These are phyloP conservation scores for Pichia heedii DNA, from an alignment of 805 yeast genomes.

Conservation along the genomic window DNA sequence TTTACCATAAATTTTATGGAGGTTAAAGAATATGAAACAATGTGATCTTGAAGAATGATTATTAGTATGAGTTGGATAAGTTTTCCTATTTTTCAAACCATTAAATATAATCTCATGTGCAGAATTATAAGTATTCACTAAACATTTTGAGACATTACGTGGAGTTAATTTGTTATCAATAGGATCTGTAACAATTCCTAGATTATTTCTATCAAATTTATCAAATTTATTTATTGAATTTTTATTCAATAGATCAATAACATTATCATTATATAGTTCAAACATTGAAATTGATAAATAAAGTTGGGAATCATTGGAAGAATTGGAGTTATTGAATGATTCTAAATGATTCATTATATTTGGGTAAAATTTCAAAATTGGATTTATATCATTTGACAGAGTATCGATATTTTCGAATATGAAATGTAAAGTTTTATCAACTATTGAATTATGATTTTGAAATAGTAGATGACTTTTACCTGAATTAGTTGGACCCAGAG, in stretches of 20 bases:
- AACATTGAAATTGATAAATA: constrained; percentile 39
- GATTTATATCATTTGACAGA: constrained; percentile 1
- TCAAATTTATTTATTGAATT: constrained; percentile 1
- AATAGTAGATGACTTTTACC: constrained; percentile 38
- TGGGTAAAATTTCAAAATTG: constrained; percentile 8
- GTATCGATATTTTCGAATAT: constrained; percentile 16
- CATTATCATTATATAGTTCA: constrained; percentile 42
- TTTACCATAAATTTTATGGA: constrained; percentile 15
- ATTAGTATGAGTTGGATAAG: constrained; percentile 37
- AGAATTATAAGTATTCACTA: constrained; percentile 29
- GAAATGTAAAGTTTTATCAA: constrained; percentile 14
- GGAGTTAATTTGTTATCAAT: constrained; percentile 38
- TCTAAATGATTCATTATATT: neutral
- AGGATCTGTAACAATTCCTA: constrained; percentile 35
- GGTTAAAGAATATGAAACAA: constrained; percentile 34
- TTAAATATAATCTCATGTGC: constrained; percentile 31
- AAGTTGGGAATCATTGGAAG: neutral
- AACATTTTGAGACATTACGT: constrained; percentile 31
- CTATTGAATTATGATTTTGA: constrained; percentile 20
- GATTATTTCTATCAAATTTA: constrained; percentile 19
- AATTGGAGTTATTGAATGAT: neutral
- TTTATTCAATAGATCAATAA: constrained; percentile 28
- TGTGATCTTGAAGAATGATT: constrained; percentile 42
- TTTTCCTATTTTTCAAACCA: constrained; percentile 31
- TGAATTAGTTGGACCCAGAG: constrained; percentile 46